These are phyloP conservation scores for Skeletonema tropicum DNA, from an alignment of 108 stramenopile genomes.

Conservation along the genomic window DNA sequence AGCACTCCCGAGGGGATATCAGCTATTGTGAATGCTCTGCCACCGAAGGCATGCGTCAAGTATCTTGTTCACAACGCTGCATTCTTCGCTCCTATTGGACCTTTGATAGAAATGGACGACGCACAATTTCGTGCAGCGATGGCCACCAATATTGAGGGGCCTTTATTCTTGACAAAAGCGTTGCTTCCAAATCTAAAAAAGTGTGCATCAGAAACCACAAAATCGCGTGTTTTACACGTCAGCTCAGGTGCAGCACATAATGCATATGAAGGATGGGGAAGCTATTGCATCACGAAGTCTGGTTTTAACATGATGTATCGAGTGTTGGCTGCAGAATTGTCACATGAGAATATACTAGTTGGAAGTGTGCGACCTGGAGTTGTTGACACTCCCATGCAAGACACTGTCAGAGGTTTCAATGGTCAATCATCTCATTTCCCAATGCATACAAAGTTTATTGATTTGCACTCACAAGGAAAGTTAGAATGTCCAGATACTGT, in stretches of 20 bases:
- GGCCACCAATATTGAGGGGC: constrained; percentile 55
- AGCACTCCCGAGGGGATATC: constrained; percentile 44
- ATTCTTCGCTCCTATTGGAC: constrained; percentile 60
- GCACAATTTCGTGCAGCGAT: constrained; percentile 43
- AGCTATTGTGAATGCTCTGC: constrained; percentile 25
- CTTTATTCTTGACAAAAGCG: constrained; percentile 64
- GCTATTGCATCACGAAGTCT: constrained; percentile 70
- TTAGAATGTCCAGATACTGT: constrained; percentile 37
- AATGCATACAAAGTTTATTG: constrained; percentile 40
- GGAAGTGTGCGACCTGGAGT: constrained; percentile 70
- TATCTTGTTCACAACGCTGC: constrained; percentile 75
- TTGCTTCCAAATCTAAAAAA: constrained; percentile 54
- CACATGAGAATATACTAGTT: constrained; percentile 43
- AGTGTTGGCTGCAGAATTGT: constrained; percentile 50
- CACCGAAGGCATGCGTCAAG: constrained; percentile 34
- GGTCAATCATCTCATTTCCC: constrained; percentile 46
- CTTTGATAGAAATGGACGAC: constrained; percentile 42
- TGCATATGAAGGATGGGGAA: constrained; percentile 69
- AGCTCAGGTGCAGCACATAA: constrained; percentile 60
- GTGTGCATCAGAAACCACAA: constrained; percentile 25
- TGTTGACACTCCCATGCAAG: constrained; percentile 80
- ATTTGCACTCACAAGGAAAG: constrained; percentile 25
- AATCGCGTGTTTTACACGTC: constrained; percentile 54
- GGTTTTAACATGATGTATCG: constrained; percentile 70
- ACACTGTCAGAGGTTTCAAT: constrained; percentile 52